Conservation (phyloP, 768 basidiomycete species). For the Chiua virens region DNA sequence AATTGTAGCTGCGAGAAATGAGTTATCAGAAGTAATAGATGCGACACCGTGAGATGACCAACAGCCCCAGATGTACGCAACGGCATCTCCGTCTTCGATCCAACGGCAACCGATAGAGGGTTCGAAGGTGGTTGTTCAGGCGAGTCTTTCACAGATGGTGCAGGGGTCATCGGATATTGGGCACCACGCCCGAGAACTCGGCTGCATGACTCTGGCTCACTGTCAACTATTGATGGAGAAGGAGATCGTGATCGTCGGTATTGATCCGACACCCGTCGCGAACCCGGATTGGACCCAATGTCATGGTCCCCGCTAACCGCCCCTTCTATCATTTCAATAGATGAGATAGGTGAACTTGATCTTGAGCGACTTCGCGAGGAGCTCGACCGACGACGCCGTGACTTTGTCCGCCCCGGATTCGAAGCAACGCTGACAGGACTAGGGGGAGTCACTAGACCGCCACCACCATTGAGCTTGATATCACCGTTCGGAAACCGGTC, state of each 20-base stretch:
- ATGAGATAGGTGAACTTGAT: slow-evolving; percentile 35
- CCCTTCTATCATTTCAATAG: slow-evolving; percentile 35
- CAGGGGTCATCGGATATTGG: slow-evolving; percentile 33
- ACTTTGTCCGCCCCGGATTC: slow-evolving; percentile 48
- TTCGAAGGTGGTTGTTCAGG: slow-evolving; percentile 22
- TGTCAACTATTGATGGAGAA: slow-evolving; percentile 31
- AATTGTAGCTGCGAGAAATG: slow-evolving; percentile 29
- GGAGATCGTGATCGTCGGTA: slow-evolving; percentile 28
- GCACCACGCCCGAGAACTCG: slow-evolving; percentile 15
- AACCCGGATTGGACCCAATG: slow-evolving; percentile 17
- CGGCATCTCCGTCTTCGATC: slow-evolving; percentile 17
- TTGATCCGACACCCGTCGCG: slow-evolving; percentile 25
- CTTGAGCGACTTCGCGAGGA: slow-evolving; percentile 39
- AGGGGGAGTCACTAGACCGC: slow-evolving; percentile 71
- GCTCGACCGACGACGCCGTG: slow-evolving; percentile 45
- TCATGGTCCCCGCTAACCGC: slow-evolving; percentile 18
- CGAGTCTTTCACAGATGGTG: slow-evolving; percentile 30
- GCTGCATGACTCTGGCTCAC: slow-evolving; percentile 28
- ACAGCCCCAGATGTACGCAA: slow-evolving; percentile 26
- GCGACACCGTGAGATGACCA: slow-evolving; percentile 24
- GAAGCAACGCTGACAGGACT: slow-evolving; percentile 72
- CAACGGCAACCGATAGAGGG: slow-evolving; percentile 4
- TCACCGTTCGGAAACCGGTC: slow-evolving; percentile 36
- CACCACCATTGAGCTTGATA: slow-evolving; percentile 30
- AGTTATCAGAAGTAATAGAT: slow-evolving; percentile 15